Evolutionary conservation across 2,329 filamentous ascomycete species (phyloP).

Genomic region (Diaporthe sp.): DNA sequence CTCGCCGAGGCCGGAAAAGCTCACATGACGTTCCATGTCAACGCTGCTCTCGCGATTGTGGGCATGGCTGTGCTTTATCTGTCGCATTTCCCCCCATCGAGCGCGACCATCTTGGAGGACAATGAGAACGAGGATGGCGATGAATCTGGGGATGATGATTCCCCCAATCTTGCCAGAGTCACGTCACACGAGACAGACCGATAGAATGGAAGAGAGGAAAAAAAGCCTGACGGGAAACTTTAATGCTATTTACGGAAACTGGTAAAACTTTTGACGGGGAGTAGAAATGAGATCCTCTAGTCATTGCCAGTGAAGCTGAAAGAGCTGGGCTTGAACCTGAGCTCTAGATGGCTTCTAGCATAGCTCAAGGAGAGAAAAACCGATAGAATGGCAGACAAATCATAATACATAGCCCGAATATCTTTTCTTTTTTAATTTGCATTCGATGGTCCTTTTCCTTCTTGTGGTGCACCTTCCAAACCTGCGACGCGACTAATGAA

Average conservation of each 20-base stretch:
- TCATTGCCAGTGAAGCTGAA: background rate
- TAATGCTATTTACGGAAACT: background rate
- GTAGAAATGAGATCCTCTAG: background rate
- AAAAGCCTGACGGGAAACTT: background rate
- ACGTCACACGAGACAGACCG: constrained; percentile 40
- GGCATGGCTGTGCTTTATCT: constrained; percentile 57
- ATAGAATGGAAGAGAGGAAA: background rate
- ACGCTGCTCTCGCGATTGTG: constrained; percentile 70
- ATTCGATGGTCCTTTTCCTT: too few species aligned
- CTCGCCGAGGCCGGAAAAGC: constrained; percentile 72
- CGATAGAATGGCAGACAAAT: too few species aligned
- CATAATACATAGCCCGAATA: too few species aligned
- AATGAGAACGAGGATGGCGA: background rate
- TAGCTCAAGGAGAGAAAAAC: too few species aligned
- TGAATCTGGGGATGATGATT: background rate
- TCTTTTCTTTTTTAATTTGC: too few species aligned
- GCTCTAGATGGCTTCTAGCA: too few species aligned
- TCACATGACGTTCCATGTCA: constrained; percentile 76
- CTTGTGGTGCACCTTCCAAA: too few species aligned
- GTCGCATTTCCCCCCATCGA: constrained; percentile 58
- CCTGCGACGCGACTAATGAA: too few species aligned
- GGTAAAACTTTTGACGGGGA: background rate
- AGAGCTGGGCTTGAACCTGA: too few species aligned
- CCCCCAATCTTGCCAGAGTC: constrained; percentile 25
- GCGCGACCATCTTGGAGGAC: constrained; percentile 52